Evolutionary conservation across 1,284 basidiomycete species (phyloP), one percentile per base, ranked within the genome.

Genomic region (Sphagnurus paluster): DNA sequence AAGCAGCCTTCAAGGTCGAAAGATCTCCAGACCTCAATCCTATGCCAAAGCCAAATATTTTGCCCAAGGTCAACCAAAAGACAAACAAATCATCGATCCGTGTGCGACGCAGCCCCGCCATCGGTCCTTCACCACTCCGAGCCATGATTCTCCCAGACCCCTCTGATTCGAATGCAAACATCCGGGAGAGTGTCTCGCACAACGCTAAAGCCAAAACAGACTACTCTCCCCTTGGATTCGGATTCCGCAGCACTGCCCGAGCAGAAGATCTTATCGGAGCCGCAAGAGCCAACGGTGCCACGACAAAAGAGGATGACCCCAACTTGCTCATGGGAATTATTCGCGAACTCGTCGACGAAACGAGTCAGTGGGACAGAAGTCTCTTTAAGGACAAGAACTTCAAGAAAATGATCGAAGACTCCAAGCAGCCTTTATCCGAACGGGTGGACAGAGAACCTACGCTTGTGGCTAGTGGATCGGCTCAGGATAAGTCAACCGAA

Each of bases 331-430:
- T 72, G 16, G 66, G 61, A 6, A 65, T 77, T 11, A 71, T 77
- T 25, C 65, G 67, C 14, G 73, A 76, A 51, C 63, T 77, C 24
- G 70, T 72, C 2, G 68, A 74, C 35, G 74, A 75, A 53, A 71
- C 74, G 10, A 72, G 63, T 40, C 67, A 67, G 32, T 77, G 75
- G 75, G 75, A 77, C 47, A 58, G 66, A 7, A 69, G 66, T 47
- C 55, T 76, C 25, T 73, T 72, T 52, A 63, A 75, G 58, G 68
- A 74, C 48, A 57, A 69, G 32, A 70, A 68, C 24, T 77, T 77
- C 61, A 72, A 65, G 51, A 56, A 60, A 2, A 63, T 77, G 59
- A 67, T 77, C 10, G 55, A 67, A 25, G 56, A 58, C 33, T 67
- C 69, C 17, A 61, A 61, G 35, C 48, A 53, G 23, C 32, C 42